phyloP scores from a whole-genome alignment of 345 rosid species.

The Arabidopsis arenosa region DNA sequence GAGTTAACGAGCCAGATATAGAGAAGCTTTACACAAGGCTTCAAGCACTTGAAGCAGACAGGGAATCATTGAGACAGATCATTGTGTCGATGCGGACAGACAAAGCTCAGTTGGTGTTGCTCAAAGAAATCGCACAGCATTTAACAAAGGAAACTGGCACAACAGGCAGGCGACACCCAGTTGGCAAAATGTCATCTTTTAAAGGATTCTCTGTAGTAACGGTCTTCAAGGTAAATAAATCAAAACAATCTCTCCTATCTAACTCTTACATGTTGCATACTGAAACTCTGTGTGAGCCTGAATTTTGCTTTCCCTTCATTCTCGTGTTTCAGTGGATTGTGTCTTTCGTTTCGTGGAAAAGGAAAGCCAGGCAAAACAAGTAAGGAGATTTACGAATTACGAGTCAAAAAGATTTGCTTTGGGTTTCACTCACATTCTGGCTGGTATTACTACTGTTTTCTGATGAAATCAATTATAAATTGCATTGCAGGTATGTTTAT shows the following conservation, averaged over 20 bases:
- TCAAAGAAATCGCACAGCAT: constrained; percentile 95
- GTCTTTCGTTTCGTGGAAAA: constrained; percentile 86
- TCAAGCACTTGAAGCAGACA: constrained; percentile 95
- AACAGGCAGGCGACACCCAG: constrained; percentile 50
- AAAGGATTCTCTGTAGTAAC: constrained; percentile 59
- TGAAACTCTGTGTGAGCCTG: constrained; percentile 16
- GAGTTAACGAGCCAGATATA: constrained; percentile 68
- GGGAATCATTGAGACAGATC: constrained; percentile 95
- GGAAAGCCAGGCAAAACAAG: constrained; percentile 79
- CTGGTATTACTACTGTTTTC: constrained; percentile 5
- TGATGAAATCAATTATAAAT: constrained; percentile 2
- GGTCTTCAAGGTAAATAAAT: constrained; percentile 67
- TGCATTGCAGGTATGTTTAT: constrained; percentile 58
- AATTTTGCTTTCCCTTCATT: neutral
- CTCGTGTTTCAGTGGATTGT: constrained; percentile 68
- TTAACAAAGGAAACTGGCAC: constrained; percentile 70
- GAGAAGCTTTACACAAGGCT: constrained; percentile 87
- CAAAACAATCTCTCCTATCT: constrained; percentile 5
- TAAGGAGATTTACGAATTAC: constrained; percentile 48
- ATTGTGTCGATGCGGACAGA: constrained; percentile 90
- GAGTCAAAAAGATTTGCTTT: neutral
- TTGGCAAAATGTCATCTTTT: constrained; percentile 53
- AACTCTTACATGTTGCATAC: constrained; percentile 1
- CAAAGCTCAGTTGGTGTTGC: constrained; percentile 78
- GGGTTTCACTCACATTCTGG: neutral